Evolutionary conservation across 768 basidiomycete species (phyloP), one percentile per base, ranked within the genome.

Genomic region (Tephrocybe sp.): DNA sequence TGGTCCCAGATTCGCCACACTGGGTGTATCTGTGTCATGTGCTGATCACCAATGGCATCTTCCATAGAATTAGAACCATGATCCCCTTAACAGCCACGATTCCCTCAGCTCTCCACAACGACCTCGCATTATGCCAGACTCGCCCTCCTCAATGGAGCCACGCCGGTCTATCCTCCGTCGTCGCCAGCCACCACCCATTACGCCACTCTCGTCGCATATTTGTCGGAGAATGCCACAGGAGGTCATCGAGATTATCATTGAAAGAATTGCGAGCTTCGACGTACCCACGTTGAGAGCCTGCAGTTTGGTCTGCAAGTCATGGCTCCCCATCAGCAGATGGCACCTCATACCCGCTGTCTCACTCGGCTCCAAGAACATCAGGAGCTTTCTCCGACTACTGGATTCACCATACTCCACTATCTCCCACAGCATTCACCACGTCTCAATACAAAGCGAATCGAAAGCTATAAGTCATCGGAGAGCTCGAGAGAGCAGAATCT

Each of bases 141-240:
- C 36, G 14, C 24, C 40, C 18, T 39, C 18, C 33, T 46, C 54
- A 32, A 47, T 45, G n/a, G 48, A 54, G 26, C 55, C 55, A 20
- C 58, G 24, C 43, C 53, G 53, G 48, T 61, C 59, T 34, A 61
- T 61, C 36, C 56, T 61, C 14, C 59, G 59, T 20, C 53, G 38
- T 42, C 57, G 57, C 34, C 59, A 53, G 24, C 54, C 52, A 42
- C 54, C 24, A 33, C 48, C 54, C 15, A 48, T 61, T 34, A 58
- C 49, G 36, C 57, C 59, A 48, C 59, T 61, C 11, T 49, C 59
- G 25, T 30, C 50, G 14, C 43, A 45, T 18, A 42, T 61, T 24
- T 51, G 50, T 40, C 54, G 43, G 32, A 48, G 59, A 53, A 49
- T 61, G 7, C 59, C 59, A 14, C 33, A 55, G 17, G 59, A 61